A percentile compares a stretch with the other conserved stretches of the same genome.
These are phyloP conservation scores for Tricholomella constricta DNA, from an alignment of 768 basidiomycete genomes.

Conservation along the genomic window DNA sequence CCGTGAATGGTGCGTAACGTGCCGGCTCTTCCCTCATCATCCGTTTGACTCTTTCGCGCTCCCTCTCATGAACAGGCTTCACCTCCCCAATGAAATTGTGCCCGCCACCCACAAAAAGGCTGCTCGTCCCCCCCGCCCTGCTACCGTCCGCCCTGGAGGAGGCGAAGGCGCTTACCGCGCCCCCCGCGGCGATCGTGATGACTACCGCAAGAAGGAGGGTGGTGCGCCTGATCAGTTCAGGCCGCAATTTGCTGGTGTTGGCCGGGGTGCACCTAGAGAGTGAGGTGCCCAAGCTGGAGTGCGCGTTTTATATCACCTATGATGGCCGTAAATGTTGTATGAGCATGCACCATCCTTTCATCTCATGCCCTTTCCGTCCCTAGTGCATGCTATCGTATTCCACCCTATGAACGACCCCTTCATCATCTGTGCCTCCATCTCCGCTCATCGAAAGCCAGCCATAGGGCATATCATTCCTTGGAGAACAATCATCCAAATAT, in stretches of 20 bases:
- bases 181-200: slow-evolving; percentile 87
- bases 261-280: slow-evolving; percentile 83
- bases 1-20: slow-evolving; percentile 70
- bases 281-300: slow-evolving; percentile 30
- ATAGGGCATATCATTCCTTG: too few species aligned
- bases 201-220: slow-evolving; percentile 91
- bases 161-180: slow-evolving; percentile 85
- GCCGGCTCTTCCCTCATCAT: neutral
- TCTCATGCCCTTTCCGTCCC: slow-evolving; percentile 14
- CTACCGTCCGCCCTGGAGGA: slow-evolving; percentile 67
- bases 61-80: slow-evolving; percentile 60
- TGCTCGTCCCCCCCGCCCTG: slow-evolving; percentile 82
- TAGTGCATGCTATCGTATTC: neutral
- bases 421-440: neutral
- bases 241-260: slow-evolving; percentile 87
- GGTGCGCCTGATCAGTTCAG: slow-evolving; percentile 88
- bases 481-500: slow-evolving; percentile 37
- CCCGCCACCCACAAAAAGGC: slow-evolving; percentile 98
- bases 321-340: slow-evolving; percentile 26
- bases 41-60: neutral
- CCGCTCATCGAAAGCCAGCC: neutral
- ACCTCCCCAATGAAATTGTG: slow-evolving; percentile 94
- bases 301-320: slow-evolving; percentile 21
- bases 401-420: too few species aligned
- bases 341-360: slow-evolving; percentile 22